A percentile compares a stretch with the other conserved stretches of the same genome.
Evolutionary conservation across 148 eudicot species (phyloP).

Genomic region (Pouteria glomerata): DNA sequence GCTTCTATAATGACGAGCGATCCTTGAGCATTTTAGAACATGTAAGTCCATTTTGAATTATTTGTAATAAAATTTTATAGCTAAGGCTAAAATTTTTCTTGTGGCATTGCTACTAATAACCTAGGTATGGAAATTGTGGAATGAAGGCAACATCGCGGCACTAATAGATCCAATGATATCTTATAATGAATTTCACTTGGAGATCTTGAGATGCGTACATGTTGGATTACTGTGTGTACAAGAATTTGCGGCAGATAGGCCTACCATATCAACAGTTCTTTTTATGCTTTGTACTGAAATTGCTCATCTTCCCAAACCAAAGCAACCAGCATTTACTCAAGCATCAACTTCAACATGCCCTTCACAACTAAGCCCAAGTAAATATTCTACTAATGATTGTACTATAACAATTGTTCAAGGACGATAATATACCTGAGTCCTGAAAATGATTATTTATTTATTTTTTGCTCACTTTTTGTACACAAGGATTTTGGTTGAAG

Average conservation of each 20-base stretch:
- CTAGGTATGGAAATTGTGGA: constrained; percentile 36
- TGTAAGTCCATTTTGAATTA: constrained; percentile 37
- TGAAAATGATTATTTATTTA: no score
- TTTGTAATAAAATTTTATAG: no score
- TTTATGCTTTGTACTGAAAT: constrained; percentile 31
- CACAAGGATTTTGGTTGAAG: no score
- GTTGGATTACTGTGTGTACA: constrained; percentile 33
- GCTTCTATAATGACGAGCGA: constrained; percentile 22
- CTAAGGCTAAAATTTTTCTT: not conserved
- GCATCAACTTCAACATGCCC: not conserved
- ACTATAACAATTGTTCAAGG: no score
- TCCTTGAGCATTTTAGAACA: constrained; percentile 25
- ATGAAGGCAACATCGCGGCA: constrained; percentile 6
- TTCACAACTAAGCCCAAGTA: no score
- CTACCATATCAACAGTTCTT: constrained; percentile 28
- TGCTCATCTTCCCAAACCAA: constrained; percentile 20
- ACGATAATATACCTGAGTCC: no score
- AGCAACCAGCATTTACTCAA: constrained; percentile 25
- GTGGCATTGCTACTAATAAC: not conserved
- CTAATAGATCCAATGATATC: constrained; percentile 22
- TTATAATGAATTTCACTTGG: not conserved
- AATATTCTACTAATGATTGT: no score
- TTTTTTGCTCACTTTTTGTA: no score
- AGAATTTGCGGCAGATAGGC: constrained; percentile 32
- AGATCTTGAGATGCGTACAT: constrained; percentile 8